Conservation (phyloP, 2,329 filamentous ascomycete species). For the Apiospora saccharicola region DNA sequence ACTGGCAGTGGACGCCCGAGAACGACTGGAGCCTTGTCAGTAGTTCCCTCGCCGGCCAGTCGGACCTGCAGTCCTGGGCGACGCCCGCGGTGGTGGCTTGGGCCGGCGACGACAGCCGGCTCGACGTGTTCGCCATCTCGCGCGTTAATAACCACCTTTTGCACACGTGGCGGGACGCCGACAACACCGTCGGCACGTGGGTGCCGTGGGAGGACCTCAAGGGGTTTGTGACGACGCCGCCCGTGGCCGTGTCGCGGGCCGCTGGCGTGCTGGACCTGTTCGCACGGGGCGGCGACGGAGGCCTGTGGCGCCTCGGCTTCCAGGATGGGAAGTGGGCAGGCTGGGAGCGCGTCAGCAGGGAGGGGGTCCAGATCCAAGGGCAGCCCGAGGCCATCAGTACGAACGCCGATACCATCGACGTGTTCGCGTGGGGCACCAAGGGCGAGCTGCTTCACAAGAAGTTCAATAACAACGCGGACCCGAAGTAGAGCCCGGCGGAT, state of each 20-base stretch:
- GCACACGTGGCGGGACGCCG: conserved; percentile 3
- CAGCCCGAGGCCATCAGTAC: conserved; percentile 24
- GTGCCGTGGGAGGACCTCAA: conserved; percentile 20
- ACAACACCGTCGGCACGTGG: background rate
- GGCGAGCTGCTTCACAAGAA: conserved; percentile 23
- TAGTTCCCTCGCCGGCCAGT: background rate
- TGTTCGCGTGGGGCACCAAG: conserved; percentile 22
- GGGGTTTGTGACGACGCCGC: conserved; percentile 26
- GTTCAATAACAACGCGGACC: background rate
- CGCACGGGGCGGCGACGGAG: conserved; percentile 20
- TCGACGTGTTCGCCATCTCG: conserved; percentile 21
- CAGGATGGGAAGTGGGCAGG: background rate
- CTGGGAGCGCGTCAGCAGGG: conserved; percentile 5
- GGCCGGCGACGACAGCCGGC: conserved; percentile 13
- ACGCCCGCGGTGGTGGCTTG: conserved; percentile 21
- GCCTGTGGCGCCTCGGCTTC: conserved; percentile 6
- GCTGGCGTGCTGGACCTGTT: conserved; percentile 20
- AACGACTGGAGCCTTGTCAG: background rate
- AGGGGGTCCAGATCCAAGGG: conserved; percentile 7
- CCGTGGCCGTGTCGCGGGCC: conserved; percentile 16
- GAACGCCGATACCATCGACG: conserved; percentile 15
- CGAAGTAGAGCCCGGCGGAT: background rate
- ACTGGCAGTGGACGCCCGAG: background rate
- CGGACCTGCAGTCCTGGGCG: conserved; percentile 21
- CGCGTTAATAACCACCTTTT: conserved; percentile 21